Evolutionary conservation across 345 rosid species (phyloP).

Genomic region (Euphorbia tirucalli): DNA sequence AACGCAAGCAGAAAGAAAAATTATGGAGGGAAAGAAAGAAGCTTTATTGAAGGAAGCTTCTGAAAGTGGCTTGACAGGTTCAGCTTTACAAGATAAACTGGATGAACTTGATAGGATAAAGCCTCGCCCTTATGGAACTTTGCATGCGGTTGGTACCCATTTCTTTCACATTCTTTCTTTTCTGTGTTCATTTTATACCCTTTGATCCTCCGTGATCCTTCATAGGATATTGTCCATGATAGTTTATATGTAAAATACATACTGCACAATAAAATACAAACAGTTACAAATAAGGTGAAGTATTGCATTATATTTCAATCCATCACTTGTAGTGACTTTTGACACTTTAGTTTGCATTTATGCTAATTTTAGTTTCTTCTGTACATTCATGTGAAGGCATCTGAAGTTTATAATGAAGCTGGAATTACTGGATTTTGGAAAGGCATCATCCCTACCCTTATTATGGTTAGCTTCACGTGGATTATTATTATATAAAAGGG

Average conservation of each 20-base stretch:
- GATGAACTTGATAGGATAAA: conserved; percentile 51
- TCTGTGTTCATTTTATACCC: neutral
- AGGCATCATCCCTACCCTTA: conserved; percentile 66
- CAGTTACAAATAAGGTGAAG: neutral
- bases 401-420: conserved; percentile 55
- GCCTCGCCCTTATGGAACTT: conserved; percentile 56
- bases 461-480: conserved; percentile 48
- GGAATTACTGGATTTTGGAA: conserved; percentile 71
- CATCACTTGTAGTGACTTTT: neutral
- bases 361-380: neutral
- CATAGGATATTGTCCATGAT: neutral
- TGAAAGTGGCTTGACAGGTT: conserved; percentile 31
- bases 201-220: neutral
- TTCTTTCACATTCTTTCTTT: neutral
- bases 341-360: neutral
- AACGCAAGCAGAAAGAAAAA: conserved; percentile 69
- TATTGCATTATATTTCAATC: neutral
- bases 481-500: neutral
- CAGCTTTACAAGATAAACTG: conserved; percentile 43
- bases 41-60: conserved; percentile 50
- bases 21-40: conserved; percentile 51
- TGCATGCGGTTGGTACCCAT: conserved; percentile 48
- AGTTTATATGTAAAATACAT: neutral
- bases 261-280: neutral
- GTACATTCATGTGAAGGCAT: conserved; percentile 33